phyloP scores from a whole-genome alignment of 768 basidiomycete genomes.

The Lactarius hatsudake region DNA sequence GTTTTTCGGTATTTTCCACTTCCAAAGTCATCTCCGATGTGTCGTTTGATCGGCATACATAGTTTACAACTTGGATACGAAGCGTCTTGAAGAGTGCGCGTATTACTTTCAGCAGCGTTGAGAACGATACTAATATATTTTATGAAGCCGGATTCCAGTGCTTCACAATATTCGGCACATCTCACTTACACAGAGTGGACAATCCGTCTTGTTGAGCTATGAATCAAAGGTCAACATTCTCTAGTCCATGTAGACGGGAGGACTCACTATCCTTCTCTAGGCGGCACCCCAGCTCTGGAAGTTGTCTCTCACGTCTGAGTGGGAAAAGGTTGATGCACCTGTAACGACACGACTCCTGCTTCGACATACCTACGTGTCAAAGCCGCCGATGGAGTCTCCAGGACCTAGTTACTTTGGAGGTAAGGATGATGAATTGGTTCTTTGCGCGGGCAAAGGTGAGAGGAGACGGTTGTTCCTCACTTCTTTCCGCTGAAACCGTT shows the following conservation, averaged over 20 bases:
- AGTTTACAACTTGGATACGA: not conserved
- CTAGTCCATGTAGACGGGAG: slow-evolving; percentile 32
- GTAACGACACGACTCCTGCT: slow-evolving; percentile 33
- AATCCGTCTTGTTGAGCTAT: slow-evolving; percentile 48
- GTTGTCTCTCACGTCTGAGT: slow-evolving; percentile 32
- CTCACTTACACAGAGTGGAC: slow-evolving; percentile 56
- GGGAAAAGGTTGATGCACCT: slow-evolving; percentile 38
- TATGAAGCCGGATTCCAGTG: slow-evolving; percentile 62
- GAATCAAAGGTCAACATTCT: slow-evolving; percentile 56
- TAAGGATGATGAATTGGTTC: slow-evolving; percentile 70
- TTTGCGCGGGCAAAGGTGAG: slow-evolving; percentile 73
- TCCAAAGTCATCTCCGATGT: no score
- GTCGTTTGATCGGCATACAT: not conserved
- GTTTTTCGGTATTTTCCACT: no score
- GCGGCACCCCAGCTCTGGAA: no score
- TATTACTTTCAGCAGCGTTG: not conserved
- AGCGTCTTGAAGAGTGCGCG: not conserved
- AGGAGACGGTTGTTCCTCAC: slow-evolving; percentile 1
- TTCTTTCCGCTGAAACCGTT: not conserved
- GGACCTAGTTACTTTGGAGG: slow-evolving; percentile 84
- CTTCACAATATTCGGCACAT: slow-evolving; percentile 72
- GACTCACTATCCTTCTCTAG: not conserved
- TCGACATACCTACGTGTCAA: slow-evolving; percentile 75
- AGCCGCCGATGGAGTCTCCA: slow-evolving; percentile 64
- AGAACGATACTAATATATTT: slow-evolving; percentile 16